Evolutionary conservation across 139 green algal species (phyloP), one percentile per base, ranked within the genome.

Genomic region (Chlorella sorokiniana): DNA sequence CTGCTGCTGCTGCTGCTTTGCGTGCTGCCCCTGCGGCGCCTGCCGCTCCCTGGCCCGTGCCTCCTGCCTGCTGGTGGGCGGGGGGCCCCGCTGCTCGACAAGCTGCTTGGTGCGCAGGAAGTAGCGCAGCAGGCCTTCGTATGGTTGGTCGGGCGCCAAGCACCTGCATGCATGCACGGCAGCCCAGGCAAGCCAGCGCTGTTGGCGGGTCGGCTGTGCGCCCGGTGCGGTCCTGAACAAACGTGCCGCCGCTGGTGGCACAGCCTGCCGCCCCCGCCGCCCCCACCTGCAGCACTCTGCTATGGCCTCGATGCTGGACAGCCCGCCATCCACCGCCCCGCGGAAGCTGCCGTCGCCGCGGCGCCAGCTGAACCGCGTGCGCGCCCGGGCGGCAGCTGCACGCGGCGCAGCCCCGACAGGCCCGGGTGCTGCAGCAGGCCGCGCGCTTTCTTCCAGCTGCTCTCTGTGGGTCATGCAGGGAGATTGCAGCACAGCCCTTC

Each of bases 261-360:
- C n/a, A n/a, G n/a, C n/a, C n/a, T n/a, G n/a, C n/a, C n/a, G n/a
- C n/a, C n/a, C n/a, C n/a, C n/a, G n/a, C n/a, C n/a, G n/a, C n/a
- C n/a, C 51, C 5, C 54, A 79, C 73, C 54, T 54, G 73, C 73
- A 79, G 73, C 54, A 69, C n/a, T 68, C 52, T 23, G 45, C 16
- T 7, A 81, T 81, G 61, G 76, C 61, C 42, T 81, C 76, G 6
- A 81, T 74, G 76, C 61, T 81, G 61, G 52, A 72, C 76, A 81
- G 40, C 41, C 76, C 76, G 4, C 42, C 33, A 3, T 74, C 76
- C 29, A 62, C 42, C 2, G 76, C 63, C 0, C 76, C 76, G 6
- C 76, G 76, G 44, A 81, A 81, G 31, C 42, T 35, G 31, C 61
- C 61, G 8, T 71, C 61, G 33, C 76, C 76, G 3, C 76, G 76